Evolutionary conservation across 2,329 filamentous ascomycete genomes (phyloP).

Genomic region (Fusarium scirpi): DNA sequence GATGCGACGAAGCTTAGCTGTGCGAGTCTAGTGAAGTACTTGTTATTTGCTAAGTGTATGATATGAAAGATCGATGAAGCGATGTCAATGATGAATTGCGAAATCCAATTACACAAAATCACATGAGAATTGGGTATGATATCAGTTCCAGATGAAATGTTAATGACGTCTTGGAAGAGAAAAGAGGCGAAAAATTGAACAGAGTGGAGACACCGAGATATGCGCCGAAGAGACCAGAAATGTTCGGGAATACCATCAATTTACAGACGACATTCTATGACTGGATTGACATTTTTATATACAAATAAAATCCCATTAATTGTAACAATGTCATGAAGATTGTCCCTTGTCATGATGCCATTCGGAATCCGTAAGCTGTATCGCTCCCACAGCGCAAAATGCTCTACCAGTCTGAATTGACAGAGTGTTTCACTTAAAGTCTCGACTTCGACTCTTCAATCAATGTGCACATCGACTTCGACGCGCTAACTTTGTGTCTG

Average conservation of each 20-base stretch:
- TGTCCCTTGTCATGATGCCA: neutral
- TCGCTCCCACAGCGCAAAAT: neutral
- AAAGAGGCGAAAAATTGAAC: constrained; percentile 1
- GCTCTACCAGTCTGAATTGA: neutral
- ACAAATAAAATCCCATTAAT: neutral
- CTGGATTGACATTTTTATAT: neutral
- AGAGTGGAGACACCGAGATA: constrained; percentile 27
- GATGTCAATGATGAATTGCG: neutral
- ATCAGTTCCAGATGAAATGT: neutral
- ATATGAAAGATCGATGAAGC: neutral
- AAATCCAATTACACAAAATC: neutral
- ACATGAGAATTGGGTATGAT: neutral
- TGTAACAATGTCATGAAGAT: neutral
- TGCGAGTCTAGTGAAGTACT: neutral
- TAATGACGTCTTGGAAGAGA: constrained; percentile 30
- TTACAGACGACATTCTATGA: neutral
- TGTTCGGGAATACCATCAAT: neutral
- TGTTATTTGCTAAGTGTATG: neutral
- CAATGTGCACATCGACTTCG: constrained; percentile 46
- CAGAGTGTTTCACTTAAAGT: neutral
- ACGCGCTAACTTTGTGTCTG: constrained; percentile 58
- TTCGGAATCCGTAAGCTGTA: neutral
- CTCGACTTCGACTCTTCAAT: neutral
- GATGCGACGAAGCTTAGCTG: neutral
- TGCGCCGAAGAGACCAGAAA: constrained; percentile 2